phyloP scores from a whole-genome alignment of 768 basidiomycete species.

The Leucosporidium yakuticum region DNA sequence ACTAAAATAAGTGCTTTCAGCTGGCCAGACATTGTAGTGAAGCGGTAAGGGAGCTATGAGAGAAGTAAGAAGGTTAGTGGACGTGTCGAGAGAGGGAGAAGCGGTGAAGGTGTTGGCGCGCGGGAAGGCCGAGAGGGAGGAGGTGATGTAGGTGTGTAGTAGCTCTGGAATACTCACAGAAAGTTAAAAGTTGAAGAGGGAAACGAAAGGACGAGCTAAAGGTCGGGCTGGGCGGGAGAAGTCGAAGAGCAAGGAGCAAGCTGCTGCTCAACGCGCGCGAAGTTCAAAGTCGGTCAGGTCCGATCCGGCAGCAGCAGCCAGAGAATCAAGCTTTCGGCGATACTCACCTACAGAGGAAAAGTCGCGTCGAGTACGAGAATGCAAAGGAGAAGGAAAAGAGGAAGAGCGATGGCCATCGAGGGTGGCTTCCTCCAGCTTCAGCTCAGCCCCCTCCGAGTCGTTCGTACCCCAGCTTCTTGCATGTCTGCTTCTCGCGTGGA shows the following conservation, averaged over 20 bases:
- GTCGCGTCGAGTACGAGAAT: neutral
- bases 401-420: neutral
- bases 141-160: neutral
- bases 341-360: neutral
- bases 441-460: no score
- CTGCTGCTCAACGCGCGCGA: no score
- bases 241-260: no score
- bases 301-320: no score
- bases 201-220: neutral
- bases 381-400: neutral
- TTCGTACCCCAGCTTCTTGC: no score
- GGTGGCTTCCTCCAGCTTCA: no score
- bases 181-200: neutral
- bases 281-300: no score
- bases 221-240: neutral
- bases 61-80: neutral
- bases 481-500: no score
- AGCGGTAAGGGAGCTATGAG: neutral
- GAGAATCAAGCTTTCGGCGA: no score
- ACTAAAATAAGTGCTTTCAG: conserved; percentile 49
- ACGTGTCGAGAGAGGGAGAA: neutral
- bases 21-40: conserved; percentile 12
- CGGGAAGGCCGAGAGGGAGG: no score
- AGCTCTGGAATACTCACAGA: neutral
- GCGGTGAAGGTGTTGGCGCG: neutral